A percentile compares a stretch with the other conserved stretches of the same genome.
These are phyloP conservation scores for Cynanchum wilfordii DNA, from an alignment of 257 asterid species.

Conservation along the genomic window DNA sequence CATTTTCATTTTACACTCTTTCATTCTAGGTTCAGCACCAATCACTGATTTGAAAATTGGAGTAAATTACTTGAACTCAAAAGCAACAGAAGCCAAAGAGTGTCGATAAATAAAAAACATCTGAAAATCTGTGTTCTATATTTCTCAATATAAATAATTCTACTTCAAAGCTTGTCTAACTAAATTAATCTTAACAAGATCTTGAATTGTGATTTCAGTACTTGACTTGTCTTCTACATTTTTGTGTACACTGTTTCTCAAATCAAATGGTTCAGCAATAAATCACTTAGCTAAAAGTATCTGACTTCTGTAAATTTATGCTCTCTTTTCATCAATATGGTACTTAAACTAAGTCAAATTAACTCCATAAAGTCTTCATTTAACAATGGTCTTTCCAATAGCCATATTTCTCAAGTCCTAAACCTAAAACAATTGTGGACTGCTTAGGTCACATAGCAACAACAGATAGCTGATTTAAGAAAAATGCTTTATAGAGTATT, in stretches of 20 bases:
- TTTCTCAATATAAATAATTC: neutral
- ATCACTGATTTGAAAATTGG: neutral
- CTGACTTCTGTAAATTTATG: neutral
- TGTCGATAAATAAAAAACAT: neutral
- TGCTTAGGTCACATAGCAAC: neutral
- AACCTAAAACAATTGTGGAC: neutral
- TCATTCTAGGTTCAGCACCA: neutral
- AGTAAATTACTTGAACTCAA: conserved; percentile 2
- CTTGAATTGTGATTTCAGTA: neutral
- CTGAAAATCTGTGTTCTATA: neutral
- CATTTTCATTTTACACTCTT: neutral
- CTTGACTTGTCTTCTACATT: neutral
- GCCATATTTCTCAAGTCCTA: neutral
- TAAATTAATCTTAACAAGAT: neutral
- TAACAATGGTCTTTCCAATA: neutral
- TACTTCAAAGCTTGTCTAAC: neutral
- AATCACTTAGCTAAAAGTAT: neutral
- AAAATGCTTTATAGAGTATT: neutral
- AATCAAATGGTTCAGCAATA: neutral
- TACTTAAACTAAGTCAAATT: neutral
- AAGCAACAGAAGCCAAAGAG: neutral
- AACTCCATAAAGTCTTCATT: neutral
- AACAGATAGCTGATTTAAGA: neutral
- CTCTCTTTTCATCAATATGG: neutral
- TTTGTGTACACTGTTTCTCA: neutral